Evolutionary conservation across 257 asterid species (phyloP).

Genomic region (Solanum bukasovii): DNA sequence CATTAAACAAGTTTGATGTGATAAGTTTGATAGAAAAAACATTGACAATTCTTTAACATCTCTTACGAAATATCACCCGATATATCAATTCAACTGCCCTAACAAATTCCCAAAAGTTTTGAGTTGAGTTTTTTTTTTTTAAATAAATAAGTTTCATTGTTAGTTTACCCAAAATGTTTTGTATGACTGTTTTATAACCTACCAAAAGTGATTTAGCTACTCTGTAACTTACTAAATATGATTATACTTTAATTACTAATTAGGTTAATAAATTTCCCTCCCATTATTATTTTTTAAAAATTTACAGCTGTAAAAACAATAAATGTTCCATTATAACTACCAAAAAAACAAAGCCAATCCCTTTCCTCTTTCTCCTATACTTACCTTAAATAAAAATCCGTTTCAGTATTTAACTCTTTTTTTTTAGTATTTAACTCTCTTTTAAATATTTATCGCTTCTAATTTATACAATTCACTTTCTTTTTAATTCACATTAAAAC

Average conservation of each 20-base stretch:
- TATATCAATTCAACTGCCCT: too few species aligned
- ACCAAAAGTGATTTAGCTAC: not conserved
- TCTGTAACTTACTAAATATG: not conserved
- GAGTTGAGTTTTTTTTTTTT: too few species aligned
- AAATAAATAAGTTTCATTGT: too few species aligned
- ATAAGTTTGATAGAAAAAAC: too few species aligned
- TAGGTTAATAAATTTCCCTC: not conserved
- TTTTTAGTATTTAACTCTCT: not conserved
- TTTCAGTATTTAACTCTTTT: not conserved
- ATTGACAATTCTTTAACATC: not conserved
- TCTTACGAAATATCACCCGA: too few species aligned
- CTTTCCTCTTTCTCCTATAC: not conserved
- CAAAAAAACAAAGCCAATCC: not conserved
- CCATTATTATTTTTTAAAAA: not conserved
- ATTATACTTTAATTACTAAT: not conserved
- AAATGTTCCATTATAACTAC: too few species aligned
- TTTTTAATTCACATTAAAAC: too few species aligned
- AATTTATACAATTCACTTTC: too few species aligned
- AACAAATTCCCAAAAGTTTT: too few species aligned
- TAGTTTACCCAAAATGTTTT: not conserved
- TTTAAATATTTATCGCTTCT: too few species aligned
- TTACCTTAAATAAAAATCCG: not conserved
- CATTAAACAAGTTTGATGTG: too few species aligned
- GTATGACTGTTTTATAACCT: not conserved
- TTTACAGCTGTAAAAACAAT: not conserved